These are phyloP conservation scores for Rhizodiscina lignyota DNA, from an alignment of 495 filamentous ascomycete species.

Conservation along the genomic window DNA sequence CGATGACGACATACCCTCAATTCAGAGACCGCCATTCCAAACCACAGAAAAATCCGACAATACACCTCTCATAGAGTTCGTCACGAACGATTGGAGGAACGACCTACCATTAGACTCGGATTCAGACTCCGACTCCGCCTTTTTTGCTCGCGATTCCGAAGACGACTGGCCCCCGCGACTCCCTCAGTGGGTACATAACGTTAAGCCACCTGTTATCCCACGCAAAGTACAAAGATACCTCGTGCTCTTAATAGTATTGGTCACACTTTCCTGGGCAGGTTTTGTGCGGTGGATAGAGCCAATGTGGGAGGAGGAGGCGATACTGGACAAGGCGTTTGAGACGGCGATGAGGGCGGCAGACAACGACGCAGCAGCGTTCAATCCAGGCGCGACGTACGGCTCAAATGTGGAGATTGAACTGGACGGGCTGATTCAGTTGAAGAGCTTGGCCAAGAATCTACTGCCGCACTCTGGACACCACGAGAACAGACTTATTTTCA, in stretches of 20 bases:
- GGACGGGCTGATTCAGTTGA: constrained; percentile 30
- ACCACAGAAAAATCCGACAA: too few species aligned
- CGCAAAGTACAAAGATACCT: constrained; percentile 22
- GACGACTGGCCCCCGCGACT: neutral
- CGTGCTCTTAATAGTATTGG: constrained; percentile 24
- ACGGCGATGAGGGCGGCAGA: constrained; percentile 15
- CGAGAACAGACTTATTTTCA: constrained; percentile 40
- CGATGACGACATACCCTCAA: too few species aligned
- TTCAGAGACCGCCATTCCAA: too few species aligned
- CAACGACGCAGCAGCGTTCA: constrained; percentile 17
- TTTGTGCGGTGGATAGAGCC: constrained; percentile 29
- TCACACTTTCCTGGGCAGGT: constrained; percentile 20
- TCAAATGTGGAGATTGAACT: constrained; percentile 30
- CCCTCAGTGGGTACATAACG: neutral
- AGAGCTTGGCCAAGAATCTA: constrained; percentile 23
- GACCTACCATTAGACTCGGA: neutral
- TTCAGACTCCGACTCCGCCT: neutral
- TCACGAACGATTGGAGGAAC: constrained; percentile 2
- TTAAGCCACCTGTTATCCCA: constrained; percentile 2
- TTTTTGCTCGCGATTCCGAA: neutral
- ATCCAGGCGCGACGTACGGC: constrained; percentile 20
- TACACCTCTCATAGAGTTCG: constrained; percentile 2
- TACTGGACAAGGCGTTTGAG: constrained; percentile 23
- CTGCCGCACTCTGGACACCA: constrained; percentile 15
- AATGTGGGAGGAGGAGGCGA: constrained; percentile 21